Conservation (phyloP, 78 protist genomes). For the Dictyostelium brefeldianum region DNA sequence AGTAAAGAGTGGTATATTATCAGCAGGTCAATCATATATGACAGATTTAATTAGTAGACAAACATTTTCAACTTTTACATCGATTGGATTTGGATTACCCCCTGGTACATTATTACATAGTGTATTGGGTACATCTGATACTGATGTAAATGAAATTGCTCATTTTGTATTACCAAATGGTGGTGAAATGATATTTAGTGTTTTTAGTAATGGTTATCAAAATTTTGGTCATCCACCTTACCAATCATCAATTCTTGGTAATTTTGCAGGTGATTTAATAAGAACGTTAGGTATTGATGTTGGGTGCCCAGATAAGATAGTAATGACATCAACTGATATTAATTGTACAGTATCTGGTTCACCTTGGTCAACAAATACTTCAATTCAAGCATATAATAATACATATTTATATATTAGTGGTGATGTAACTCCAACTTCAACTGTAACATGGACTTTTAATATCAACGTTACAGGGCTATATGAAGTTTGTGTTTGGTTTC, state of each 20-base stretch:
- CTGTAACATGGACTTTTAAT: constrained; percentile 2
- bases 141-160: constrained; percentile 60
- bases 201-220: constrained; percentile 59
- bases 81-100: constrained; percentile 73
- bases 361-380: neutral
- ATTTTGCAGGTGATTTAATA: constrained; percentile 37
- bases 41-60: constrained; percentile 43
- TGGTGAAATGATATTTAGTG: constrained; percentile 36
- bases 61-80: constrained; percentile 59
- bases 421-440: neutral
- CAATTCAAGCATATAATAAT: constrained; percentile 50
- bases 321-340: constrained; percentile 1
- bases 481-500: constrained; percentile 77
- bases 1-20: constrained; percentile 21
- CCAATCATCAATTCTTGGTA: constrained; percentile 66
- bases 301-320: constrained; percentile 39
- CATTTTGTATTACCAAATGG: constrained; percentile 76
- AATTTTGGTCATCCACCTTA: constrained; percentile 58
- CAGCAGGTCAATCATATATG: constrained; percentile 48
- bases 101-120: constrained; percentile 57
- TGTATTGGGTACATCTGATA: constrained; percentile 40
- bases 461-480: constrained; percentile 53
- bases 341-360: neutral
- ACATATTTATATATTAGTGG: constrained; percentile 25
- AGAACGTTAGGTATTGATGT: neutral